Evolutionary conservation across 352 stramenopile species (phyloP).

Genomic region (Sclerospora graminicola): DNA sequence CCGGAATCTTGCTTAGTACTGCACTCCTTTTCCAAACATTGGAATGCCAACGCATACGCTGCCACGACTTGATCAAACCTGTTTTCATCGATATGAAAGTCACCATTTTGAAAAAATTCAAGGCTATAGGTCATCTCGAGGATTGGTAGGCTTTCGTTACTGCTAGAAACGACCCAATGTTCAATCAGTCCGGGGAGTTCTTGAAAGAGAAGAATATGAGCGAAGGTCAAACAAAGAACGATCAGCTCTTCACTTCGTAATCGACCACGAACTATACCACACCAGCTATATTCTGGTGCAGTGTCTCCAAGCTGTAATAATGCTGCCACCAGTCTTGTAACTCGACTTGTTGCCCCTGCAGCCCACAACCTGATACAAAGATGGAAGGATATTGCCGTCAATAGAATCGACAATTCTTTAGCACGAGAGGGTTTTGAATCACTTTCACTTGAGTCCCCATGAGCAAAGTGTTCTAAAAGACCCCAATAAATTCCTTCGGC

Average conservation of each 20-base stretch:
- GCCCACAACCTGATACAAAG: constrained; percentile 26
- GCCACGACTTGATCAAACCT: constrained; percentile 6
- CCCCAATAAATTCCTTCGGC: constrained; percentile 23
- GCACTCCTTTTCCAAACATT: constrained; percentile 6
- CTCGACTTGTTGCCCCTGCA: constrained; percentile 18
- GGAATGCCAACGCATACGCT: constrained; percentile 18
- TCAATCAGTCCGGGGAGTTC: constrained; percentile 19
- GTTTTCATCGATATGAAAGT: constrained; percentile 1
- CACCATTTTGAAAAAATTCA: constrained; percentile 9
- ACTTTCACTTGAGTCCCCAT: constrained; percentile 3
- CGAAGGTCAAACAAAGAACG: constrained; percentile 11
- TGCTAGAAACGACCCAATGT: constrained; percentile 20
- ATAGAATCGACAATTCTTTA: constrained; percentile 16
- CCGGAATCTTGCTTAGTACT: constrained; percentile 5
- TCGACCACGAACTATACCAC: constrained; percentile 10
- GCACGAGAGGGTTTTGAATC: not conserved
- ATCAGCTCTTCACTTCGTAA: constrained; percentile 16
- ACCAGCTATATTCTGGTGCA: constrained; percentile 16
- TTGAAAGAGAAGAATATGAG: constrained; percentile 19
- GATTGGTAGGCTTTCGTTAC: constrained; percentile 12
- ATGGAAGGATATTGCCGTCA: constrained; percentile 24
- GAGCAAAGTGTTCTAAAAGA: constrained; percentile 23
- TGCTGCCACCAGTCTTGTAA: constrained; percentile 15
- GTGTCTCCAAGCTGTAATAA: constrained; percentile 15
- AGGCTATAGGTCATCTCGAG: constrained; percentile 18